These are phyloP conservation scores for Saussurea involucrata DNA, from an alignment of 129 eudicot species.

Conservation along the genomic window DNA sequence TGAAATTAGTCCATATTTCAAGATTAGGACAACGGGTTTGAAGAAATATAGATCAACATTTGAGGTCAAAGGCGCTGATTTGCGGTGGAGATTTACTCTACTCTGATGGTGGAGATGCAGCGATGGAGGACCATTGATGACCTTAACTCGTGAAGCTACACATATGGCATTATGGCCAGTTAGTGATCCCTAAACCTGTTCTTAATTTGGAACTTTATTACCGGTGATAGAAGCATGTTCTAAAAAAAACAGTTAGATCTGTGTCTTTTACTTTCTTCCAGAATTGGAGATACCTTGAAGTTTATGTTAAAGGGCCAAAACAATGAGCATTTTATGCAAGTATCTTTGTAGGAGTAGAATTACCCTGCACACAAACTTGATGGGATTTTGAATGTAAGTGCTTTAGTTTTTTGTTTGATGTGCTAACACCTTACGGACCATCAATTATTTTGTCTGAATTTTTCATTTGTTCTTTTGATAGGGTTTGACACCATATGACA, in stretches of 20 bases:
- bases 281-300: background rate
- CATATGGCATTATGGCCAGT: background rate
- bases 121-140: background rate
- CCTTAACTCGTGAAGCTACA: background rate
- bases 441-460: background rate
- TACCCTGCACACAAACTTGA: background rate
- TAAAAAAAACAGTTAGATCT: background rate
- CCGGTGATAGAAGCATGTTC: background rate
- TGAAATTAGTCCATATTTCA: background rate
- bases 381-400: background rate
- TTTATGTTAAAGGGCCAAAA: background rate
- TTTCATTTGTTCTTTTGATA: constrained; percentile 19
- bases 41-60: background rate
- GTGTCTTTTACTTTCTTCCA: background rate
- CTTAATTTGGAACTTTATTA: background rate
- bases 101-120: background rate
- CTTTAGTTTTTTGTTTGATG: background rate
- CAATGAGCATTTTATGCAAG: background rate
- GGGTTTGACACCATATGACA: constrained; percentile 84
- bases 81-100: background rate
- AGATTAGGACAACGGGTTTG: background rate
- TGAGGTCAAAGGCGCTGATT: background rate
- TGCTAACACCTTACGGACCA: background rate
- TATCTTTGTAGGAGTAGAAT: background rate
- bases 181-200: background rate